Percentiles rank a stretch among this genome's conserved stretches.
These are phyloP conservation scores for Saccharomycopsis sp. DNA, from an alignment of 805 yeast species.

Conservation along the genomic window DNA sequence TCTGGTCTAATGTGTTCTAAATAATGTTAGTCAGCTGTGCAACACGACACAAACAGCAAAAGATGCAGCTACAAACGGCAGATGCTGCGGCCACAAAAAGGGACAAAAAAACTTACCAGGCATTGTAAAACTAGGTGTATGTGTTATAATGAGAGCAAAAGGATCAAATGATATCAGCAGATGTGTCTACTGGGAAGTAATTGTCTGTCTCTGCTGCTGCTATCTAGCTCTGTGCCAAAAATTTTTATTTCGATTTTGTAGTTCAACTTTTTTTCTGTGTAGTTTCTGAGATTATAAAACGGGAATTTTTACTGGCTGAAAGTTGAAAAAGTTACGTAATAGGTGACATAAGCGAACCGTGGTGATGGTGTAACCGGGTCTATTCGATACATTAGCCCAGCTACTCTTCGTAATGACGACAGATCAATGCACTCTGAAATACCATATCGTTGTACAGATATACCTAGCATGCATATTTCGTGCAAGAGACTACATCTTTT, in stretches of 20 bases:
- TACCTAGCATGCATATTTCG: no score
- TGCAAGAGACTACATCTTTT: no score
- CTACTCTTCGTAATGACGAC: no score
- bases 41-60: neutral
- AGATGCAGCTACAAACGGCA: neutral
- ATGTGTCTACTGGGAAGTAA: neutral
- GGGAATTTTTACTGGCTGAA: slow-evolving; percentile 2
- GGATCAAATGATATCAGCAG: neutral
- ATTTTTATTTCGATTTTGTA: neutral
- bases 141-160: neutral
- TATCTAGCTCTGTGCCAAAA: neutral
- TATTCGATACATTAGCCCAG: no score
- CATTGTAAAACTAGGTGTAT: neutral
- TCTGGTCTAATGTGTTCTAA: slow-evolving; percentile 49
- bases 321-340: neutral
- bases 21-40: neutral
- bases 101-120: neutral
- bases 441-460: no score
- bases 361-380: neutral
- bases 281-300: slow-evolving; percentile 1
- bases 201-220: neutral
- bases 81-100: no score
- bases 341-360: neutral
- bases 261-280: neutral
- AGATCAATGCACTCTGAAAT: no score